Percentiles rank a stretch among this genome's conserved stretches.
phyloP scores from a whole-genome alignment of 2,329 filamentous ascomycete genomes.

The Diaporthe eres region DNA sequence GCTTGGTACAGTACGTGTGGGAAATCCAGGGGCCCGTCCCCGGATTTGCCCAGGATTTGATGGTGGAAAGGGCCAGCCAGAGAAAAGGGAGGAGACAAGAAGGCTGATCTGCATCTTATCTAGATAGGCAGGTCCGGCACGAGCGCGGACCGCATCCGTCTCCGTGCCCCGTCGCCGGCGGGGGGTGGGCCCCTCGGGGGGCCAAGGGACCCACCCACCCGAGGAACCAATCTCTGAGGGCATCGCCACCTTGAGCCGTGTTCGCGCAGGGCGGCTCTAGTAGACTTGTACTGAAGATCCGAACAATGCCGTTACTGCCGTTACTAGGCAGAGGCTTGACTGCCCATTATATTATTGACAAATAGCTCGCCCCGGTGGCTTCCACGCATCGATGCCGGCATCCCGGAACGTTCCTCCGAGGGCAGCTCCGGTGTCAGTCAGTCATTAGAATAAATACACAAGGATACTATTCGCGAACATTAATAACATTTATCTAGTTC shows the following conservation, averaged over 20 bases:
- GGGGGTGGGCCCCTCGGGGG: background rate
- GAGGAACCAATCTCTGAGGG: background rate
- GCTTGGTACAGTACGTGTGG: background rate
- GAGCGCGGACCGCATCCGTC: constrained; percentile 27
- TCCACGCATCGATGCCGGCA: no score
- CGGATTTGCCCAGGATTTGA: constrained; percentile 7
- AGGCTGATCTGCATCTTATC: constrained; percentile 26
- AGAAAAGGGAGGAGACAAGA: no score
- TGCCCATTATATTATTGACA: background rate
- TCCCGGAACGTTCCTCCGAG: background rate
- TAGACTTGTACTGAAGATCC: background rate
- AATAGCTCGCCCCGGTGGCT: background rate
- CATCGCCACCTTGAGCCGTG: background rate
- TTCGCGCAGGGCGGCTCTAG: background rate
- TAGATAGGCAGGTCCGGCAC: constrained; percentile 25
- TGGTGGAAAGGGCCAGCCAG: background rate
- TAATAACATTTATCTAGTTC: background rate
- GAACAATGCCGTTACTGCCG: background rate
- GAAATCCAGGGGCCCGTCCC: constrained; percentile 15
- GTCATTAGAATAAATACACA: background rate
- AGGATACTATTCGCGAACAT: no score
- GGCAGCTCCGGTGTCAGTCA: background rate
- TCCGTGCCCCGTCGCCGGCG: constrained; percentile 14
- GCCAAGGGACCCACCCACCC: constrained; percentile 1
- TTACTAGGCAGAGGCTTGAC: background rate